Base-by-base conservation (phyloP, 345 rosid genomes). In the Cardiospermum halicacabum region DNA sequence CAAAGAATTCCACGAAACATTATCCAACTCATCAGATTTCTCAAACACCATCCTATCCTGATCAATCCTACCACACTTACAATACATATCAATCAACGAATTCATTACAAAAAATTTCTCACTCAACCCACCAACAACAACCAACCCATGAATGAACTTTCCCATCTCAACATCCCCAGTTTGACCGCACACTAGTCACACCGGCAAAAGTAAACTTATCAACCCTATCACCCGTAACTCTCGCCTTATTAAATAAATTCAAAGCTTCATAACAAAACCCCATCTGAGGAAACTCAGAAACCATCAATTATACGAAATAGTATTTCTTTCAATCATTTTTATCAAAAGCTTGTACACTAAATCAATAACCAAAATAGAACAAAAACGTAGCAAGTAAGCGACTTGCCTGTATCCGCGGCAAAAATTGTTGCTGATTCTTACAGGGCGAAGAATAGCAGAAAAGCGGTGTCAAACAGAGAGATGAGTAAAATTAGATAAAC, bases 201-300 rank as follows among this genome's bases (percentile, higher is more conserved):
- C 85, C 83, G 0, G 88, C 81, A 49, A 69, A 83, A 0, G 85
- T 80, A 47, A 74, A 80, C 67, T 69, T 73, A 62, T 83, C 85
- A 39, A 83, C 81, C 68, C 78, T 72, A 40, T 74, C 56, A 64
- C 74, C 50, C 32, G 11, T 56, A n/a, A 60, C 42, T 10, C 67
- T 78, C 25, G 81, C 85, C 62, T 74, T 77, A 53, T 63, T 15
- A 70, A 80, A 80, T 1, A 75, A 12, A 13, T 21, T 63, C 72
- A 81, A 54, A 16, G 73, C 76, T 13, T 68, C 39, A 1, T 68
- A 73, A 48, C 71, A 42, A 61, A 58, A 62, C 0, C 83, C 83
- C 72, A 76, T 56, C 62, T 78, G 69, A 13, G 39, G 53, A 55
- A 76, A 80, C 9, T 77, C 83, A 56, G 81, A 70, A 18, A 83